Conservation (phyloP, 2,329 filamentous ascomycete species). For the Xylaria sp. region DNA sequence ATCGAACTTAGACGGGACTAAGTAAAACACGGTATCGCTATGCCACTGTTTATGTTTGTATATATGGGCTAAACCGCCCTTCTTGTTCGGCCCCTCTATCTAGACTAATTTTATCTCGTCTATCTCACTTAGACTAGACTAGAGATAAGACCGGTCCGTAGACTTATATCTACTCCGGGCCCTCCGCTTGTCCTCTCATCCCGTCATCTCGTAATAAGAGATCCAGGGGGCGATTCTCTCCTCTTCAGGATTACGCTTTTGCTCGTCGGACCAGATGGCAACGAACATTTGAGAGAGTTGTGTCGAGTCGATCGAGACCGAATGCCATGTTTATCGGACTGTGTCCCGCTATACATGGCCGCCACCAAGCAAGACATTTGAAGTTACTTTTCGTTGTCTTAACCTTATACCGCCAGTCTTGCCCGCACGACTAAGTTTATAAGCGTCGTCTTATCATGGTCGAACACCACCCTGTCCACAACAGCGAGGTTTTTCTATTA, state of each 20-base stretch:
- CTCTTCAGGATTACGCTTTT: not conserved
- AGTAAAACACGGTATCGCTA: not conserved
- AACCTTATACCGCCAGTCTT: not conserved
- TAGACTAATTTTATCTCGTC: slow-evolving; percentile 1
- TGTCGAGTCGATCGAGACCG: not conserved
- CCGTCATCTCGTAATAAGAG: slow-evolving; percentile 2
- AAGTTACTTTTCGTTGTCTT: not conserved
- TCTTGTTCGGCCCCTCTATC: slow-evolving; percentile 2
- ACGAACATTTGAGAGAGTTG: slow-evolving; percentile 22
- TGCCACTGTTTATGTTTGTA: slow-evolving; percentile 11
- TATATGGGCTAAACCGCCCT: slow-evolving; percentile 30
- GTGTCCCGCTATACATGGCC: slow-evolving; percentile 25
- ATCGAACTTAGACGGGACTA: not conserved
- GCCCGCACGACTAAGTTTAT: not conserved
- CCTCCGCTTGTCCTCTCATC: not conserved
- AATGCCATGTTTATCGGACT: slow-evolving; percentile 33
- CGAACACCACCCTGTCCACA: slow-evolving; percentile 51
- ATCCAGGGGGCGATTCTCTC: slow-evolving; percentile 5
- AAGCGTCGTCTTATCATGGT: slow-evolving; percentile 44
- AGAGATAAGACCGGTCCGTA: slow-evolving; percentile 2
- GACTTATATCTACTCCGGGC: slow-evolving; percentile 9
- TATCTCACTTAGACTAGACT: slow-evolving; percentile 4
- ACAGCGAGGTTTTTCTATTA: slow-evolving; percentile 52
- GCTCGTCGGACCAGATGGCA: not conserved
- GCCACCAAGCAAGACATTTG: slow-evolving; percentile 8